Percentiles rank a stretch among this genome's conserved stretches.
These are phyloP conservation scores for Arctostaphylos glauca DNA, from an alignment of 148 eudicot species.

Conservation along the genomic window DNA sequence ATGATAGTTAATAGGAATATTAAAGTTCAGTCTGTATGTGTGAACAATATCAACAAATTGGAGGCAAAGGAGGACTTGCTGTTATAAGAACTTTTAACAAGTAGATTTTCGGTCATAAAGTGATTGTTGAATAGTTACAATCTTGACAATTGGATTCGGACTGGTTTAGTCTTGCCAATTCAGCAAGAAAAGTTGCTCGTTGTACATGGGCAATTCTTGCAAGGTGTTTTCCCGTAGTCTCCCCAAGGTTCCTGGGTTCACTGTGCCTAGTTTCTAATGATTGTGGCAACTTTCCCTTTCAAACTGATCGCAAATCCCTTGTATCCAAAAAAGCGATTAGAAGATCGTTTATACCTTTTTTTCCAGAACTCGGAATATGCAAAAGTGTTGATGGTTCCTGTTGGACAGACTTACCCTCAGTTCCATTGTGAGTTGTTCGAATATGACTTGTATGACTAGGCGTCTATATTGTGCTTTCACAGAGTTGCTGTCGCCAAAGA, in stretches of 20 bases:
- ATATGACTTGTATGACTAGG: not conserved
- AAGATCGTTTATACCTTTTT: not conserved
- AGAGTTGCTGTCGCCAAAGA: not conserved
- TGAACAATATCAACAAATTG: not conserved
- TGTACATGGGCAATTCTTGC: not conserved
- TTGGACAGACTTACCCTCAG: not conserved
- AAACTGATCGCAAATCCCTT: not conserved
- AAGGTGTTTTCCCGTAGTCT: not conserved
- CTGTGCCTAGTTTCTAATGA: not conserved
- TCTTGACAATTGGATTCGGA: not conserved
- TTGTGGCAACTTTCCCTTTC: not conserved
- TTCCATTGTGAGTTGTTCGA: not conserved
- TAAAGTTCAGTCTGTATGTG: not conserved
- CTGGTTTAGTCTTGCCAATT: not conserved
- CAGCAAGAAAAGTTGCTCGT: not conserved
- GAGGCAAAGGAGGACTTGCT: not conserved
- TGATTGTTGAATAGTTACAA: not conserved
- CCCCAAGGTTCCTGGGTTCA: not conserved
- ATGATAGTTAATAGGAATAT: not conserved
- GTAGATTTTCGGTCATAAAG: not conserved
- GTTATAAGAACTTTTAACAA: not conserved
- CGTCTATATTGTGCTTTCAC: not conserved
- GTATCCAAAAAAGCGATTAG: not conserved
- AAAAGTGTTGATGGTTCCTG: not conserved
- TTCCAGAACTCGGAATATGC: not conserved